These are phyloP conservation scores for Albugo laibachii DNA, from an alignment of 352 stramenopile species.

Conservation along the genomic window DNA sequence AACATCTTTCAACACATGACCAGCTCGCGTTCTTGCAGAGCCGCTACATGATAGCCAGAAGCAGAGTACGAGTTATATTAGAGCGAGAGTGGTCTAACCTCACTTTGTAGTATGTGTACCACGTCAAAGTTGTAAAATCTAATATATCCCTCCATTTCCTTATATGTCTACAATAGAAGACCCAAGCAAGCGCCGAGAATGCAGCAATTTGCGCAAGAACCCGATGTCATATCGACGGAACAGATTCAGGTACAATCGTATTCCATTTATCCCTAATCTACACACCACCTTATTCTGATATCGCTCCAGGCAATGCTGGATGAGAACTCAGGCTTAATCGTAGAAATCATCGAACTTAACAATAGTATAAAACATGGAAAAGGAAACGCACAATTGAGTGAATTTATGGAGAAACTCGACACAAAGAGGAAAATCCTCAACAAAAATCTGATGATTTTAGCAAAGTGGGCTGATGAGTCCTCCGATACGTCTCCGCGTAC, in stretches of 20 bases:
- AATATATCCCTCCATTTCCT: too few relatives aligned
- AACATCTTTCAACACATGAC: too few relatives aligned
- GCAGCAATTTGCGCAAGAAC: slow-evolving; percentile 6
- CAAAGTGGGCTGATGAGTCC: slow-evolving; percentile 75
- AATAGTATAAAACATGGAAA: slow-evolving; percentile 76
- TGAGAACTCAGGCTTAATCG: slow-evolving; percentile 70
- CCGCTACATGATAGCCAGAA: too few relatives aligned
- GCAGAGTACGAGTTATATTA: too few relatives aligned
- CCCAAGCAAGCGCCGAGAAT: too few relatives aligned
- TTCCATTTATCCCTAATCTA: neutral
- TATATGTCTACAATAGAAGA: too few relatives aligned
- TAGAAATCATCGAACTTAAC: slow-evolving; percentile 78
- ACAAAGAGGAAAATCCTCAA: slow-evolving; percentile 81
- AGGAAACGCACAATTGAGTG: slow-evolving; percentile 40
- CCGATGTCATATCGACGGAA: slow-evolving; percentile 58
- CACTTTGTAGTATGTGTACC: too few relatives aligned
- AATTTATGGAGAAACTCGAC: slow-evolving; percentile 71
- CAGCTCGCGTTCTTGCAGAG: too few relatives aligned
- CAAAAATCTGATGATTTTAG: slow-evolving; percentile 78
- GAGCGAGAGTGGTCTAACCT: too few relatives aligned
- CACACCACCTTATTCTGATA: too few relatives aligned
- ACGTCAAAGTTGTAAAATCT: too few relatives aligned
- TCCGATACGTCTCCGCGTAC: slow-evolving; percentile 31
- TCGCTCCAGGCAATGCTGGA: slow-evolving; percentile 56
- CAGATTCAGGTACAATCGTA: slow-evolving; percentile 42